Conservation (phyloP, 1,284 basidiomycete species). For the Leccinum angustisporum region DNA sequence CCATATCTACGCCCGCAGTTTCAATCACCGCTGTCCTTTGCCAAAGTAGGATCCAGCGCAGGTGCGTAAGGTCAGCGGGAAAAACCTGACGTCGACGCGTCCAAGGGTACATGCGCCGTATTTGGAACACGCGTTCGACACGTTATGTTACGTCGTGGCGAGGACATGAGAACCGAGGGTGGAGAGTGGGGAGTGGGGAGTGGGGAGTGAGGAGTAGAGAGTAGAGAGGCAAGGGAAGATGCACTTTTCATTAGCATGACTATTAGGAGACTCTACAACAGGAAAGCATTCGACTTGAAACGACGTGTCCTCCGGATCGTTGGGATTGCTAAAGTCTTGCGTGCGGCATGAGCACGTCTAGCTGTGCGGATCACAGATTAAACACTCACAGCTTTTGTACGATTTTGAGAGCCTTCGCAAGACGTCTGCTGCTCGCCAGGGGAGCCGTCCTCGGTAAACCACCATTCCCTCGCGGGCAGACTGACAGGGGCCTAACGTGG, state of each 20-base stretch:
- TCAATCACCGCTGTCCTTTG: background rate
- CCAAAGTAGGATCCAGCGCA: background rate
- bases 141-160: slow-evolving; percentile 32
- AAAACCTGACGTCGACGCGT: slow-evolving; percentile 27
- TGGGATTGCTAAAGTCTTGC: slow-evolving; percentile 63
- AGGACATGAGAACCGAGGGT: slow-evolving; percentile 2
- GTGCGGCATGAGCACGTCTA: background rate
- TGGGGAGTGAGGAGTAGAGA: too few relatives aligned
- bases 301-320: slow-evolving; percentile 54
- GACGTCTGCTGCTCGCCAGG: slow-evolving; percentile 58
- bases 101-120: slow-evolving; percentile 24
- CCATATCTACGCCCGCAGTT: background rate
- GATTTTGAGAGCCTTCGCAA: slow-evolving; percentile 58
- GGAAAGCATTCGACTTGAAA: slow-evolving; percentile 65
- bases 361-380: background rate
- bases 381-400: slow-evolving; percentile 63
- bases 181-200: background rate
- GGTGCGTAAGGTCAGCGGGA: slow-evolving; percentile 17
- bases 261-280: slow-evolving; percentile 71
- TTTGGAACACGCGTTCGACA: slow-evolving; percentile 26
- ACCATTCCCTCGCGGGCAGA: slow-evolving; percentile 40
- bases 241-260: slow-evolving; percentile 57
- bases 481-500: slow-evolving; percentile 27
- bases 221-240: slow-evolving; percentile 3
- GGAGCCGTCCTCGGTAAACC: slow-evolving; percentile 49